Evolutionary conservation across 495 filamentous ascomycete genomes (phyloP), one percentile per base, ranked within the genome.

Genomic region (Penicillium pulvis): DNA sequence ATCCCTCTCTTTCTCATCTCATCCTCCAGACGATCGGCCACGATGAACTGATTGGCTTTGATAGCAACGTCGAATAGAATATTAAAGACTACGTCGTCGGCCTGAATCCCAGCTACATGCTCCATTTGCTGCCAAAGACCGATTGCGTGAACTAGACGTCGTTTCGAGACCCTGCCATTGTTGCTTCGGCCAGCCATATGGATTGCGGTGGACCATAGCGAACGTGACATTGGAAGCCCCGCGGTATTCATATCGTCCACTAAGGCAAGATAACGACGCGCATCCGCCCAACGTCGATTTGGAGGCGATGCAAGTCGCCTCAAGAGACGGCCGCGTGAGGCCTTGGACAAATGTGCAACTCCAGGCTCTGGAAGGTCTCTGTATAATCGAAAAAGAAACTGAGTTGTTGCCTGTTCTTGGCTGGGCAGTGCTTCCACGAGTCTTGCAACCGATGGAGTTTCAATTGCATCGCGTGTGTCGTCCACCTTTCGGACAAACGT

Each of bases 91-190:
- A 89, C 86, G 33, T 82, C 77, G 60, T 85, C 89, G 33, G 78
- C 81, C 58, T 75, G 65, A n/a, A 92, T 70, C 6, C 83, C 80
- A 17, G 85, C 85, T n/a, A 84, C 71, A 28, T 81, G 73, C 71
- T 98, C 94, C 88, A 97, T 97, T 62, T 91, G 84, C 55, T 85
- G 84, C 91, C 92, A 98, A n/a, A 94, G 72, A 33, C 86, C 79
- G 17, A 98, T 82, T 2, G 91, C 89, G 23, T 83, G 75, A 55
- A 90, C 80, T 8, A 92, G 75, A 57, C 96, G 89, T 19, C 75
- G 68, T 41, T 81, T 82, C 16, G 82, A 80, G 10, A 89, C 81
- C 19, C 61, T 78, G n/a, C 81, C 78, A 17, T 55, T 56, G 9
- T 88, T 84, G 60, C 88, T 89, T 44, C 87, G 86, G 31, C 86